These are phyloP conservation scores for Thraustotheca clavata DNA, from an alignment of 352 stramenopile species.

Conservation along the genomic window DNA sequence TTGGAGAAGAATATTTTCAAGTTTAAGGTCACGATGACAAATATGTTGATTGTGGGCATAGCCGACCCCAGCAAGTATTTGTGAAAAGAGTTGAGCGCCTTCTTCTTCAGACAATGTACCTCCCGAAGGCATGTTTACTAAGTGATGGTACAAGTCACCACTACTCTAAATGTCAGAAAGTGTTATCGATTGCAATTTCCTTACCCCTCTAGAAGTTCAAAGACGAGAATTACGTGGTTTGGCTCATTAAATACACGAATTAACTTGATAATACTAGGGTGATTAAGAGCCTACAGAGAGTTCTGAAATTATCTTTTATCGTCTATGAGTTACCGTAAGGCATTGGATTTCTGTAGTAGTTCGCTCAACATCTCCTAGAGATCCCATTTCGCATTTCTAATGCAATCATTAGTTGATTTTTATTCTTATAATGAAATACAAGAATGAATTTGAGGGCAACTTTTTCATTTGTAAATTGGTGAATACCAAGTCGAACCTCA, in stretches of 20 bases:
- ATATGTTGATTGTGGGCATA: constrained; percentile 88
- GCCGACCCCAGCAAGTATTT: constrained; percentile 67
- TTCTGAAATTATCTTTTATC: too few species aligned
- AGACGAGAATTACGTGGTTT: constrained; percentile 80
- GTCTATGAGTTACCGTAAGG: constrained; percentile 51
- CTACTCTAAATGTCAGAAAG: constrained; percentile 23
- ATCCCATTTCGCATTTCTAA: constrained; percentile 82
- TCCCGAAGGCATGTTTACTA: constrained; percentile 44
- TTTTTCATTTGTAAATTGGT: constrained; percentile 79
- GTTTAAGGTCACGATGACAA: constrained; percentile 82
- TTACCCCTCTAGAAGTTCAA: constrained; percentile 79
- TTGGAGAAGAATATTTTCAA: constrained; percentile 82
- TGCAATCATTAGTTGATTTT: too few species aligned
- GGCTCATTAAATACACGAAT: constrained; percentile 76
- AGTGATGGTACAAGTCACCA: constrained; percentile 79
- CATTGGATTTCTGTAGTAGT: constrained; percentile 85
- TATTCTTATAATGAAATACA: constrained; percentile 28
- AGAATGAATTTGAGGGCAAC: constrained; percentile 85
- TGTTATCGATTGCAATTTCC: neutral
- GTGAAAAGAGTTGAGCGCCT: constrained; percentile 49
- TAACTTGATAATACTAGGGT: constrained; percentile 84
- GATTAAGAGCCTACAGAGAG: constrained; percentile 51
- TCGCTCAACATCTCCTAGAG: constrained; percentile 76
- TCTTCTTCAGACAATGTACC: constrained; percentile 50
- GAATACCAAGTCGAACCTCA: constrained; percentile 60